phyloP scores from a whole-genome alignment of 768 basidiomycete genomes.

The Cystoderma amianthinum region DNA sequence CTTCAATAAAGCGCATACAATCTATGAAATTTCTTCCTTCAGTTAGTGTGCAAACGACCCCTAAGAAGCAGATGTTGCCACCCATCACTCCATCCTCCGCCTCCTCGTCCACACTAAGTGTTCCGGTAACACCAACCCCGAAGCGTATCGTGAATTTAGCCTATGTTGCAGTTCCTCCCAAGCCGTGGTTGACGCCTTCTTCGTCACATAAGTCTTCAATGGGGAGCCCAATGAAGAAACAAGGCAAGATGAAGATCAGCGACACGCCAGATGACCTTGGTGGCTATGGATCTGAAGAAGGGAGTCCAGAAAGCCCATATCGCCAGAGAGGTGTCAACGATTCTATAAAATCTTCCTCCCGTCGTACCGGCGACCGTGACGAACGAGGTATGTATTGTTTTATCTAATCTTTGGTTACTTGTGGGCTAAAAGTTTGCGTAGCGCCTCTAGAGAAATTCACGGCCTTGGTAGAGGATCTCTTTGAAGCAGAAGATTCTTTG shows the following conservation, averaged over 20 bases:
- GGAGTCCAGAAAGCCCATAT: conserved; percentile 24
- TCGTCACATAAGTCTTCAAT: conserved; percentile 23
- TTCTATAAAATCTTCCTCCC: conserved; percentile 40
- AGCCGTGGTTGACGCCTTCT: conserved; percentile 37
- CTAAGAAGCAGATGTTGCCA: not conserved
- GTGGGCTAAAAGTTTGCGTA: conserved; percentile 14
- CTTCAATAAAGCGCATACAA: conserved; percentile 54
- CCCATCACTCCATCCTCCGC: conserved; percentile 2
- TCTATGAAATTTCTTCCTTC: conserved; percentile 15
- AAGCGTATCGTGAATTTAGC: conserved; percentile 31
- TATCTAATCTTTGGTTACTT: not conserved
- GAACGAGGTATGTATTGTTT: conserved; percentile 48
- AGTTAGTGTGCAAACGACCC: not conserved
- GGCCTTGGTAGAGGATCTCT: conserved; percentile 76
- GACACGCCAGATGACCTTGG: conserved; percentile 40
- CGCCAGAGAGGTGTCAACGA: conserved; percentile 19
- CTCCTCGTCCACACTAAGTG: not conserved
- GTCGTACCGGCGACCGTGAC: conserved; percentile 68
- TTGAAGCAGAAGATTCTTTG: conserved; percentile 72
- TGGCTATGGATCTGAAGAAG: conserved; percentile 53
- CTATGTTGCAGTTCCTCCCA: conserved; percentile 40
- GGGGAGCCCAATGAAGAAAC: conserved; percentile 11
- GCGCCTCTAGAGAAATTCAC: conserved; percentile 72
- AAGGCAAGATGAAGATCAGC: conserved; percentile 22
- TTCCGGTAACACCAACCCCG: conserved; percentile 18